These are phyloP conservation scores for Cetraspora pellucida DNA, from an alignment of 192 early-diverging fungal genomes.

Conservation along the genomic window DNA sequence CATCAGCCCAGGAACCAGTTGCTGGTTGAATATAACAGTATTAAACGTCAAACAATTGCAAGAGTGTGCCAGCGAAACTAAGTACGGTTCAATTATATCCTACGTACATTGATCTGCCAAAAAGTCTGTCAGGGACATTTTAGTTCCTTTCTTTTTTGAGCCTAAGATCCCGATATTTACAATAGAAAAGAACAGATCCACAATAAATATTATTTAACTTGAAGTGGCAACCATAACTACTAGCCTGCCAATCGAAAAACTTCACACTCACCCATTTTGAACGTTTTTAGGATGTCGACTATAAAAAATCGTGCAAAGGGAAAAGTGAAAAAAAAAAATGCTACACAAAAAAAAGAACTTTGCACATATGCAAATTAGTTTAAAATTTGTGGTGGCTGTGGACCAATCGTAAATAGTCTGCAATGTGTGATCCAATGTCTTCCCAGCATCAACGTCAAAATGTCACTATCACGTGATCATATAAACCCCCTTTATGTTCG, in stretches of 20 bases:
- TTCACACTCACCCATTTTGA: slow-evolving; percentile 1
- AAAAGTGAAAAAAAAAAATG: not conserved
- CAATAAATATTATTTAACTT: not conserved
- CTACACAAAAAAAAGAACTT: not conserved
- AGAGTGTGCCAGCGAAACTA: not conserved
- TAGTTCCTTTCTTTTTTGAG: slow-evolving; percentile 81
- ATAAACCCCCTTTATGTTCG: too few species aligned
- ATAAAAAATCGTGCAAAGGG: not conserved
- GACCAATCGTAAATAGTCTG: too few species aligned
- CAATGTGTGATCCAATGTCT: too few species aligned
- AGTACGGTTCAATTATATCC: not conserved
- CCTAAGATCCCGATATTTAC: not conserved
- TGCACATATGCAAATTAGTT: not conserved
- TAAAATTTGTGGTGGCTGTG: not conserved
- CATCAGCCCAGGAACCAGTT: slow-evolving; percentile 89
- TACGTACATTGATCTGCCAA: slow-evolving; percentile 67
- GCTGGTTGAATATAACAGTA: slow-evolving; percentile 37
- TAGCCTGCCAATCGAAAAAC: not conserved
- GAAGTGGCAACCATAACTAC: not conserved
- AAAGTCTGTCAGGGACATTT: slow-evolving; percentile 88
- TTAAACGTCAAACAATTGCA: not conserved
- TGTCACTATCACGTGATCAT: too few species aligned
- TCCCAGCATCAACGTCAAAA: too few species aligned
- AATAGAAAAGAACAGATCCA: not conserved
- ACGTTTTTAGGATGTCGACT: not conserved